A percentile compares a stretch with the other conserved stretches of the same genome.
phyloP scores from a whole-genome alignment of 495 filamentous ascomycete genomes.

The Talaromyces borbonicus region DNA sequence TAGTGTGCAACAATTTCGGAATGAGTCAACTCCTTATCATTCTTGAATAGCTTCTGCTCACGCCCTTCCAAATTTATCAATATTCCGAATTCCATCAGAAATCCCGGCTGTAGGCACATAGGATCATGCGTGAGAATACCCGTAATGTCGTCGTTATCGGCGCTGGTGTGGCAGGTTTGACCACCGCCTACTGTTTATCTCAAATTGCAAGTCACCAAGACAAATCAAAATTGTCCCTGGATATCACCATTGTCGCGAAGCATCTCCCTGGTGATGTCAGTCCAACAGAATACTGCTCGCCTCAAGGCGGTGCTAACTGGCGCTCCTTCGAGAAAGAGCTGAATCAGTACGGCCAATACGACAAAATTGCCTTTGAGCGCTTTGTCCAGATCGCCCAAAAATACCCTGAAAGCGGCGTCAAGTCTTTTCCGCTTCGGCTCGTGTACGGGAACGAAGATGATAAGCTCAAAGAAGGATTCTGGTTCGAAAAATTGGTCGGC shows the following conservation, averaged over 20 bases:
- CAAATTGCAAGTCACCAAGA: not conserved
- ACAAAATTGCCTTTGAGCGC: constrained; percentile 6
- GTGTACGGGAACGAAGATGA: not conserved
- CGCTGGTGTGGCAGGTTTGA: constrained; percentile 13
- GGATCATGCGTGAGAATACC: no score
- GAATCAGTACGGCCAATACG: constrained; percentile 5
- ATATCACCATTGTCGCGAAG: constrained; percentile 7
- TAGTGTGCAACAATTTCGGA: no score
- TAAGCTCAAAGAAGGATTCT: not conserved
- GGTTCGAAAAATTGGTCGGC: constrained; percentile 6
- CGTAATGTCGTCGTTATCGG: constrained; percentile 4
- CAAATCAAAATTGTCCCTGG: not conserved
- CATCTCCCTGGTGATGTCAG: constrained; percentile 4
- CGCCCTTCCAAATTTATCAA: no score
- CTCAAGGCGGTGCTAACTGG: constrained; percentile 7
- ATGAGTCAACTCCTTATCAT: no score
- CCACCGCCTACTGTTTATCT: not conserved
- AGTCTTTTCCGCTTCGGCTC: constrained; percentile 2
- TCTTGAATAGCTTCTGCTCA: no score
- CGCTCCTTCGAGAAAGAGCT: constrained; percentile 3
- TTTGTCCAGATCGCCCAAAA: not conserved
- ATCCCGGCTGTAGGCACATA: no score
- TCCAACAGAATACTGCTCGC: constrained; percentile 6
- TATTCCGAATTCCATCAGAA: no score
- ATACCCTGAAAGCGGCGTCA: constrained; percentile 4